Evolutionary conservation across 2,329 filamentous ascomycete species (phyloP).

Genomic region (Alternaria atra): DNA sequence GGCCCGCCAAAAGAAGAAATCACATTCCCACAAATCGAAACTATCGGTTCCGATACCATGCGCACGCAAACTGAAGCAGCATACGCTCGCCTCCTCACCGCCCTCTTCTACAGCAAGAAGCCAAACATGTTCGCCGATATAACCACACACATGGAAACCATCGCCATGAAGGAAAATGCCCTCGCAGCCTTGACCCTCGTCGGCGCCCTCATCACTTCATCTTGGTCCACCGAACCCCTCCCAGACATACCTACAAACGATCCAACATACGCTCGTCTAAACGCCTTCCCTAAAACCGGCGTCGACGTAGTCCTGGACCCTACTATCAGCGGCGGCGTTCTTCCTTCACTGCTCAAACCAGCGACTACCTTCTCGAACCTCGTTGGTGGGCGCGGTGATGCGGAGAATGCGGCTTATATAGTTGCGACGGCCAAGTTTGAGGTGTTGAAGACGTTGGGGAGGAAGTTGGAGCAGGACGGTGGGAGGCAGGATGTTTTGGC

Average conservation of each 20-base stretch:
- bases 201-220: slow-evolving; percentile 61
- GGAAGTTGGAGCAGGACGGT: slow-evolving; percentile 52
- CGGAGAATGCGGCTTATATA: slow-evolving; percentile 65
- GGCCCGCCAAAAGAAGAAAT: slow-evolving; percentile 57
- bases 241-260: slow-evolving; percentile 58
- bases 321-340: slow-evolving; percentile 58
- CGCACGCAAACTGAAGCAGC: slow-evolving; percentile 58
- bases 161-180: slow-evolving; percentile 66
- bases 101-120: slow-evolving; percentile 62
- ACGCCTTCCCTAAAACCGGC: slow-evolving; percentile 52
- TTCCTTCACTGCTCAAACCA: slow-evolving; percentile 67
- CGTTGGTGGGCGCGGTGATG: slow-evolving; percentile 66
- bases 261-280: slow-evolving; percentile 56
- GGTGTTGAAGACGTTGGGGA: slow-evolving; percentile 60
- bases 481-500: slow-evolving; percentile 52
- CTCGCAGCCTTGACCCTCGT: slow-evolving; percentile 64
- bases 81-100: slow-evolving; percentile 65
- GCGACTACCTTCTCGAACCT: slow-evolving; percentile 66
- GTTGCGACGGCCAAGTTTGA: slow-evolving; percentile 67
- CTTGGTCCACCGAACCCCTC: slow-evolving; percentile 58
- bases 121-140: slow-evolving; percentile 63
- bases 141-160: slow-evolving; percentile 62
- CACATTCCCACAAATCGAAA: slow-evolving; percentile 48
- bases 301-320: slow-evolving; percentile 63
- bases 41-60: slow-evolving; percentile 29